Evolutionary conservation across 441 rosid genomes (phyloP).

Genomic region (Melianthus villosus): DNA sequence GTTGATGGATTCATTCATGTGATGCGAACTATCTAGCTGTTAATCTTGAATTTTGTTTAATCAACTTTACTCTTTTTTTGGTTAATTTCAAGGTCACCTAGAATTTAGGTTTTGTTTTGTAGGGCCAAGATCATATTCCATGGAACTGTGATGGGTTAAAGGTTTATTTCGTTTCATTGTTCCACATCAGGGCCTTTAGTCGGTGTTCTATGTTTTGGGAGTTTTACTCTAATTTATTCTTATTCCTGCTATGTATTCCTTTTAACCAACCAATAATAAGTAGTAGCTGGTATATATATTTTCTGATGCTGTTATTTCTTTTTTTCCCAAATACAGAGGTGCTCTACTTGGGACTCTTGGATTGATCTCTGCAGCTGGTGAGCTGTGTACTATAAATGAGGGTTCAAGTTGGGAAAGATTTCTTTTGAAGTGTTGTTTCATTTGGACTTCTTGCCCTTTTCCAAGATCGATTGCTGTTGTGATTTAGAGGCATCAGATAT

Average conservation of each 20-base stretch:
- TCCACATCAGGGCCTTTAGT: background rate
- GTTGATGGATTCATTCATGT: no score
- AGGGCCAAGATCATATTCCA: slow-evolving; percentile 2
- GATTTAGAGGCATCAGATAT: no score
- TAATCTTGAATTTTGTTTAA: background rate
- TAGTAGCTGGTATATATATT: background rate
- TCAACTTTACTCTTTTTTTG: background rate
- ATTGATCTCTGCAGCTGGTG: background rate
- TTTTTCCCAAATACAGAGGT: background rate
- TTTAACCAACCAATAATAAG: background rate
- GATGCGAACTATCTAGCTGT: no score
- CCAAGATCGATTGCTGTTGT: no score
- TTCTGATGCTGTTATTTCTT: background rate
- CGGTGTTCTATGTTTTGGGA: background rate
- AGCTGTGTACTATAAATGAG: no score
- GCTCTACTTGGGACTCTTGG: background rate
- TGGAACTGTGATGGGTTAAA: background rate
- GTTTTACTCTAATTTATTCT: background rate
- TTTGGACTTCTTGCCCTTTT: no score
- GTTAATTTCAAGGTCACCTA: slow-evolving; percentile 2
- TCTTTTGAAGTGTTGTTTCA: no score
- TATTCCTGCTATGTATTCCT: background rate
- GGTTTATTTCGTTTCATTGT: background rate
- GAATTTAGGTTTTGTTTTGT: slow-evolving; percentile 7
- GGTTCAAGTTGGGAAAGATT: no score